Evolutionary conservation across 2,329 filamentous ascomycete species (phyloP), one percentile per base, ranked within the genome.

Genomic region (Alternaria sp.): DNA sequence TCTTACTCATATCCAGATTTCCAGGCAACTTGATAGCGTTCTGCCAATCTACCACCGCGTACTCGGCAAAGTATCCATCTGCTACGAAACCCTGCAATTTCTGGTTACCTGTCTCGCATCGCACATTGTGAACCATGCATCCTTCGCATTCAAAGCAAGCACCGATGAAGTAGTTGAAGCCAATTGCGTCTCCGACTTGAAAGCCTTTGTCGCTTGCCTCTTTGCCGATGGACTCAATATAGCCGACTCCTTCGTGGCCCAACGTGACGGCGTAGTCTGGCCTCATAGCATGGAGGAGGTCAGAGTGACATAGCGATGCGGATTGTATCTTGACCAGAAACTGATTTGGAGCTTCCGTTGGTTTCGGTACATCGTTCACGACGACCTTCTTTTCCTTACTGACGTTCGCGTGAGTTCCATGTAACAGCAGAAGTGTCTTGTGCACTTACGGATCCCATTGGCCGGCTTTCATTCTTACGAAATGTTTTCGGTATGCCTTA

Each of bases 41-140:
- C 64, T 80, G 80, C 68, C 79, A 81, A 63, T 84, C 82, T 7
- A 82, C 79, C 1, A 81, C 69, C 2, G 79, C 79, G 66, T 85
- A 85, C 68, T 85, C 81, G 20, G 79, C 76, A 59, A 85, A 85
- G 65, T 78, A 83, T 1, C 83, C 83, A 62, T 82, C 79, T 0
- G 60, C 66, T 0, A 69, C 75, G 43, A 84, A 81, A 5, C 83
- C 83, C 46, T 80, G 78, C 20, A 83, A 70, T 36, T 75, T 71
- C n/a, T 78, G 75, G 8, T 78, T 78, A 9, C 78, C 77, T 5
- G 70, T 77, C 53, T 79, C 72, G 68, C 81, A 83, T 34, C 66
- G 70, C 46, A 79, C 59, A 59, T 83, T 82, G 63, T 83, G 81
- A 2, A 82, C 69, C 73, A 77, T 73, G 71, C 83, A 85, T 12